Evolutionary conservation across 2,329 filamentous ascomycete species (phyloP).

Genomic region (Emergomyces pasteurianus): DNA sequence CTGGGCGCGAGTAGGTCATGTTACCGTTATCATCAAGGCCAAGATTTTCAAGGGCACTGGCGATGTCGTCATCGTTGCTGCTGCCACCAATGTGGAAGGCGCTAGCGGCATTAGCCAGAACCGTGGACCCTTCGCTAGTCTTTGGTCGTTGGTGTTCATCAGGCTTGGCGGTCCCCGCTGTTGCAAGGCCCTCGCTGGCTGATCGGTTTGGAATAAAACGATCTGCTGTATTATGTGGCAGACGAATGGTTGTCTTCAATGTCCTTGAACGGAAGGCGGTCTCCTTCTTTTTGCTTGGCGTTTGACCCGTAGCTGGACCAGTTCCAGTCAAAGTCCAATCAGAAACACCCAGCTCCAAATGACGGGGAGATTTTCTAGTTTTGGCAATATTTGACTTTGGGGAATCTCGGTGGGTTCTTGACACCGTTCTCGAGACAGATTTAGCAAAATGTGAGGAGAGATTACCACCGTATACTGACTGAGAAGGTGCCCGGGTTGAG

Average conservation of each 20-base stretch:
- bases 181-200: slow-evolving; percentile 78
- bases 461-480: slow-evolving; percentile 72
- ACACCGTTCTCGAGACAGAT: slow-evolving; percentile 37
- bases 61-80: slow-evolving; percentile 58
- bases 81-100: slow-evolving; percentile 52
- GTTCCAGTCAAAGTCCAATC: slow-evolving; percentile 87
- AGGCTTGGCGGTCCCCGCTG: slow-evolving; percentile 71
- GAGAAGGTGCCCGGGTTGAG: slow-evolving; percentile 39
- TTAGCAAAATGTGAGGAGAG: slow-evolving; percentile 68
- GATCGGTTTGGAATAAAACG: slow-evolving; percentile 92
- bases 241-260: slow-evolving; percentile 54
- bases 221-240: slow-evolving; percentile 61
- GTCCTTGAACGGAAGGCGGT: slow-evolving; percentile 29
- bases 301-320: slow-evolving; percentile 45
- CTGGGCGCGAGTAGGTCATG: slow-evolving; percentile 60
- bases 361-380: slow-evolving; percentile 66
- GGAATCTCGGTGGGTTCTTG: slow-evolving; percentile 67
- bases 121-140: slow-evolving; percentile 62
- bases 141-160: slow-evolving; percentile 67
- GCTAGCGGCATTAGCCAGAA: slow-evolving; percentile 62
- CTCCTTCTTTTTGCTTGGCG: slow-evolving; percentile 32
- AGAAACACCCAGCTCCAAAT: slow-evolving; percentile 80
- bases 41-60: slow-evolving; percentile 67
- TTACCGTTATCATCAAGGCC: slow-evolving; percentile 65
- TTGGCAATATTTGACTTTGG: slow-evolving; percentile 68